Percentiles rank a stretch among this genome's conserved stretches.
These are phyloP conservation scores for Candida pseudofarinosa DNA, from an alignment of 805 yeast species.

Conservation along the genomic window DNA sequence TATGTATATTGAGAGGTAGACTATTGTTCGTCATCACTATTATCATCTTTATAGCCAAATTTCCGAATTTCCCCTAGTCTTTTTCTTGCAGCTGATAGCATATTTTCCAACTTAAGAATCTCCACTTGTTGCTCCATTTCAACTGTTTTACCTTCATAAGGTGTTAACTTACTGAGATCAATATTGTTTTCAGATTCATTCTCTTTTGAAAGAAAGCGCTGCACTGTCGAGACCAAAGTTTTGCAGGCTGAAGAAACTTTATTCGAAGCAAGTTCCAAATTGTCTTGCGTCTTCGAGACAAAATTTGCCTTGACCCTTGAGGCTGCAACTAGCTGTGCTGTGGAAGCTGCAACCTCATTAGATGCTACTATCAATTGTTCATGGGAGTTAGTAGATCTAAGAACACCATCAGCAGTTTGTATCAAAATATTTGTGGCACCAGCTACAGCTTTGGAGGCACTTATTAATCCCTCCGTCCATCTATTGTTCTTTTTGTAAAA, in stretches of 20 bases:
- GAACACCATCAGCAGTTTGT: slow-evolving; percentile 81
- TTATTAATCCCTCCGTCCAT: slow-evolving; percentile 91
- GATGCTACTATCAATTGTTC: slow-evolving; percentile 88
- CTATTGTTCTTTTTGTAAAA: slow-evolving; percentile 83
- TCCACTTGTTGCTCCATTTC: slow-evolving; percentile 95
- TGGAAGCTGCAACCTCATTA: slow-evolving; percentile 87
- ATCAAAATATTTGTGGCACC: slow-evolving; percentile 77
- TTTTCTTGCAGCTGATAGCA: slow-evolving; percentile 67
- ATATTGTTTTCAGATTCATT: slow-evolving; percentile 34
- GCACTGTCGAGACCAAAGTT: slow-evolving; percentile 65
- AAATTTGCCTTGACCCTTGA: slow-evolving; percentile 80
- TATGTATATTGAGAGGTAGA: no score
- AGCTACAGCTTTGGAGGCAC: slow-evolving; percentile 87
- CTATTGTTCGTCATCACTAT: slow-evolving; percentile 52
- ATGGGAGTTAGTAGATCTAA: slow-evolving; percentile 57
- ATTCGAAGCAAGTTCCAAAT: slow-evolving; percentile 64
- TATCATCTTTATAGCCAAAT: slow-evolving; percentile 66
- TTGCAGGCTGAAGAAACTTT: slow-evolving; percentile 75
- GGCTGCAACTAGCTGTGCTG: slow-evolving; percentile 89
- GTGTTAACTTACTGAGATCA: slow-evolving; percentile 64
- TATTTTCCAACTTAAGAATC: slow-evolving; percentile 76
- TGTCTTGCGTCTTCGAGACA: slow-evolving; percentile 72
- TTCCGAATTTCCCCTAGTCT: slow-evolving; percentile 81
- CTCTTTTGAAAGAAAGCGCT: slow-evolving; percentile 46
- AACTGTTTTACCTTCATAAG: slow-evolving; percentile 77